Conservation (phyloP, 1,284 basidiomycete species). For the Leccinum holopus region DNA sequence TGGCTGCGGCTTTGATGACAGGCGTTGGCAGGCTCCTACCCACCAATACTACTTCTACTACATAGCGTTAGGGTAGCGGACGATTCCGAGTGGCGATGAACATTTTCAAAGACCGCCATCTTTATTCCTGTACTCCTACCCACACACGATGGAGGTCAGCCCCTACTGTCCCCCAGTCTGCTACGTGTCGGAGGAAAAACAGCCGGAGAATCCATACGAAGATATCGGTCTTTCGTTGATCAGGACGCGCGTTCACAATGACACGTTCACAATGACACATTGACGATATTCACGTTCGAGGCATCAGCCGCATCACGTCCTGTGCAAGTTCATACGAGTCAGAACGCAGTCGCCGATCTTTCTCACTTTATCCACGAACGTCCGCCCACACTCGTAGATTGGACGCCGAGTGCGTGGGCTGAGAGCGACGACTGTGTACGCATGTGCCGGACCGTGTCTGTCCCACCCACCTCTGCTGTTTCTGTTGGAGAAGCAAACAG, state of each 20-base stretch:
- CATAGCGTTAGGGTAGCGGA: too few relatives aligned
- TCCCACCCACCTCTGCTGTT: conserved; percentile 29
- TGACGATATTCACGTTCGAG: conserved; percentile 57
- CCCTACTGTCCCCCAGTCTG: conserved; percentile 62
- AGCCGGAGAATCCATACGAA: conserved; percentile 28
- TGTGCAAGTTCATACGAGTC: conserved; percentile 47
- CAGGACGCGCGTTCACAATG: conserved; percentile 43
- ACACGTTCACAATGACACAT: conserved; percentile 43
- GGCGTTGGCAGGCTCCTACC: too few relatives aligned
- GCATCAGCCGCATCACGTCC: conserved; percentile 22
- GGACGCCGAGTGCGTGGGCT: conserved; percentile 39
- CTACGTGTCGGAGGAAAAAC: conserved; percentile 49
- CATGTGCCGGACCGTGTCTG: conserved; percentile 53
- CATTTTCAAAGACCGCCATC: too few relatives aligned
- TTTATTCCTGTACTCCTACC: too few relatives aligned
- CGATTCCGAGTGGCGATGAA: too few relatives aligned
- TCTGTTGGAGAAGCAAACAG: too few relatives aligned
- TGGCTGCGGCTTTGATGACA: too few relatives aligned
- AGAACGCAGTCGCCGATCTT: conserved; percentile 56
- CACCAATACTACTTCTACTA: too few relatives aligned
- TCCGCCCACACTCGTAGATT: conserved; percentile 51
- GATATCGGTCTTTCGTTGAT: conserved; percentile 35
- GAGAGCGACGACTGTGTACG: conserved; percentile 18
- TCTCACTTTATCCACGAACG: conserved; percentile 46
- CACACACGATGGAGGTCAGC: conserved; percentile 38